Conservation (phyloP, 208 protist genomes). For the Angomonas deanei region DNA sequence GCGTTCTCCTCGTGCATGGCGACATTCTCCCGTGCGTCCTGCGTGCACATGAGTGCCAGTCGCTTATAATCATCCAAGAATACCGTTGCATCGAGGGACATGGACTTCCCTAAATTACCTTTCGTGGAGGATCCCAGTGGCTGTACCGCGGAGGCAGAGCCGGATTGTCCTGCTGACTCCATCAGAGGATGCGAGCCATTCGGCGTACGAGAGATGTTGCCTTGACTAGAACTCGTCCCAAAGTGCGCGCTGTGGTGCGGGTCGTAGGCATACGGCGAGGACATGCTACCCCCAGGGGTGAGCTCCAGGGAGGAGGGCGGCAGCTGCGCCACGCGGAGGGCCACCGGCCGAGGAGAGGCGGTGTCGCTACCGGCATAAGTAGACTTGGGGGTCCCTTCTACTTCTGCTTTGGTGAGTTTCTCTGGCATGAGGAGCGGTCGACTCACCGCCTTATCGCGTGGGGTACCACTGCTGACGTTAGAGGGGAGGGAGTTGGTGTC, state of each 20-base stretch:
- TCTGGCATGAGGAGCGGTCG: neutral
- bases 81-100: conserved; percentile 1
- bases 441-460: no score
- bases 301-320: no score
- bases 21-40: neutral
- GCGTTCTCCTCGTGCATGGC: neutral
- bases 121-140: no score
- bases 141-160: no score
- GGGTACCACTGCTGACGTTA: no score
- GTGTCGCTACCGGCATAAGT: no score
- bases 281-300: neutral
- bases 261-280: no score
- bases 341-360: no score
- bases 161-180: no score
- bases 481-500: neutral
- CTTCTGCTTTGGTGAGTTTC: neutral
- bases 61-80: conserved; percentile 7
- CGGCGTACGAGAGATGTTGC: neutral
- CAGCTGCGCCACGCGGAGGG: no score
- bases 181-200: neutral
- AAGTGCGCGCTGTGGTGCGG: no score
- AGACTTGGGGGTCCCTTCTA: neutral
- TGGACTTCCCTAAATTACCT: neutral
- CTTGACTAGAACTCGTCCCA: no score
- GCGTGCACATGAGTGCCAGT: neutral